Conservation (phyloP, 495 filamentous ascomycete species). For the Daldinia bambusicola region DNA sequence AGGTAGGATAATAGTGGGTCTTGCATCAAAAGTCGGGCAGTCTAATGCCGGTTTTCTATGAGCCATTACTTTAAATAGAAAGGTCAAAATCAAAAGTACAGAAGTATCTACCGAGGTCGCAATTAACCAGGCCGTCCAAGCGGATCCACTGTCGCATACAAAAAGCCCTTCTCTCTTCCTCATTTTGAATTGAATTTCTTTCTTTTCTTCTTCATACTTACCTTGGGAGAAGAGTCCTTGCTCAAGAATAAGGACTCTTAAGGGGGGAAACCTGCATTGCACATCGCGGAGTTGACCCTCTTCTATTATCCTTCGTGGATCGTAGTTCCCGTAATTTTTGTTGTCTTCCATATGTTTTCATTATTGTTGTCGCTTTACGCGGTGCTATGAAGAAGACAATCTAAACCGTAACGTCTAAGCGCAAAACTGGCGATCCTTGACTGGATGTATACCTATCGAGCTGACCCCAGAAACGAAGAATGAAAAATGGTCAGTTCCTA, state of each 20-base stretch:
- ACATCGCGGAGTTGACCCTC: conserved; percentile 74
- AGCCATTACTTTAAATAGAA: background rate
- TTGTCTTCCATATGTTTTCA: conserved; percentile 57
- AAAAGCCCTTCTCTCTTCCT: conserved; percentile 32
- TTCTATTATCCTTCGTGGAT: conserved; percentile 75
- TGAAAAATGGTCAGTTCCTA: no score
- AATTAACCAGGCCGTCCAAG: conserved; percentile 23
- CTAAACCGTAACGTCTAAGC: no score
- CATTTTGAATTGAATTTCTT: conserved; percentile 51
- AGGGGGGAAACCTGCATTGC: conserved; percentile 77
- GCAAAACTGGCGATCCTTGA: no score
- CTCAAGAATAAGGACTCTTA: conserved; percentile 70
- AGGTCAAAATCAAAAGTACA: background rate
- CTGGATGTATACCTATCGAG: no score
- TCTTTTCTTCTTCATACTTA: conserved; percentile 63
- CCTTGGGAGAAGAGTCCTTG: conserved; percentile 71
- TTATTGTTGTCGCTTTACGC: conserved; percentile 34
- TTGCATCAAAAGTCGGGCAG: background rate
- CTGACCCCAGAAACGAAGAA: no score
- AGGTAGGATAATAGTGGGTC: background rate
- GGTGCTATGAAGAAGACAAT: conserved; percentile 40
- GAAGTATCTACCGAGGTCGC: conserved; percentile 24
- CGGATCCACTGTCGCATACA: conserved; percentile 29
- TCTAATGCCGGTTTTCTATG: background rate
- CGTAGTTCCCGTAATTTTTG: conserved; percentile 78